Evolutionary conservation across 768 basidiomycete species (phyloP).

Genomic region (Agrocybe pediades): DNA sequence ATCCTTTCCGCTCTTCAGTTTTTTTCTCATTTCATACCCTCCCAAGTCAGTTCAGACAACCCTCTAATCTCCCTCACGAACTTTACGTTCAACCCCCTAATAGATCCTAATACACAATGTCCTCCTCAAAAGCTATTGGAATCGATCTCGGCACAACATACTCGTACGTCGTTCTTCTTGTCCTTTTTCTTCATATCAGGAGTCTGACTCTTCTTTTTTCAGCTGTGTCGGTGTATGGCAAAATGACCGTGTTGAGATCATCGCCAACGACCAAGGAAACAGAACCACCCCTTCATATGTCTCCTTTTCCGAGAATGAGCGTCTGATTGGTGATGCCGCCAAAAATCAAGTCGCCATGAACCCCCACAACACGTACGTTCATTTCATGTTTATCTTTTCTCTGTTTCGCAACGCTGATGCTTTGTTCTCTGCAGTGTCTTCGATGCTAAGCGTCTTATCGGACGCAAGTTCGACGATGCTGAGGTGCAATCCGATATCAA

Average conservation of each 20-base stretch:
- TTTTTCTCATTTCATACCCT: slow-evolving; percentile 22
- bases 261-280: slow-evolving; percentile 98
- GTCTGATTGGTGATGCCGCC: slow-evolving; percentile 97
- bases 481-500: slow-evolving; percentile 85
- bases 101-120: slow-evolving; percentile 38
- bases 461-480: slow-evolving; percentile 81
- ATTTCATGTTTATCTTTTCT: background rate
- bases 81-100: background rate
- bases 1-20: slow-evolving; percentile 12
- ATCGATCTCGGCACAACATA: slow-evolving; percentile 94
- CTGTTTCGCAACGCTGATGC: slow-evolving; percentile 3
- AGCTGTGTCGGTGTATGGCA: slow-evolving; percentile 99
- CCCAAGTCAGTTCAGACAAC: slow-evolving; percentile 13
- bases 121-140: slow-evolving; percentile 80
- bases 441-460: slow-evolving; percentile 98
- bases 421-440: slow-evolving; percentile 65
- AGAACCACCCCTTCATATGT: slow-evolving; percentile 99
- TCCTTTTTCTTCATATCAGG: background rate
- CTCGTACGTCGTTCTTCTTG: slow-evolving; percentile 57
- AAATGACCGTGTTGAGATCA: slow-evolving; percentile 99
- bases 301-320: slow-evolving; percentile 95
- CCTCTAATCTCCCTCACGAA: background rate
- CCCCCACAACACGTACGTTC: slow-evolving; percentile 85
- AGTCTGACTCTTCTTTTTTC: slow-evolving; percentile 14
- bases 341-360: slow-evolving; percentile 99